These are phyloP conservation scores for Hypoxylon intermedium DNA, from an alignment of 495 filamentous ascomycete genomes.

Conservation along the genomic window DNA sequence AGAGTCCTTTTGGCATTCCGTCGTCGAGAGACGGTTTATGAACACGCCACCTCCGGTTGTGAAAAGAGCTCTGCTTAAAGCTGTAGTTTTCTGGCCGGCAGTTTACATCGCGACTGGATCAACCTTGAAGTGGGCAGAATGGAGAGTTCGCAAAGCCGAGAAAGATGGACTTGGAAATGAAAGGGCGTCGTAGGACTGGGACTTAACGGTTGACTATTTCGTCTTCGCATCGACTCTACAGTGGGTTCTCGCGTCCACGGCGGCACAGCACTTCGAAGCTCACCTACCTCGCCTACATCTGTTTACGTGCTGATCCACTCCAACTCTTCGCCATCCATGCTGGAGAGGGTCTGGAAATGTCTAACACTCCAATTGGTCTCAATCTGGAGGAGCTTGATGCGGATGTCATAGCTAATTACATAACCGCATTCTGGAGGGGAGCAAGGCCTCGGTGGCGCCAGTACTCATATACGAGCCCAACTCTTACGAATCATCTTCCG, in stretches of 20 bases:
- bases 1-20: slow-evolving; percentile 27
- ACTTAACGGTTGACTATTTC: too few species aligned
- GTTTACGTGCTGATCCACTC: too few species aligned
- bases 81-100: slow-evolving; percentile 12
- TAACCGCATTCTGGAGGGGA: background rate
- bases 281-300: too few species aligned
- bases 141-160: slow-evolving; percentile 14
- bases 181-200: background rate
- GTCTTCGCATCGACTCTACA: too few species aligned
- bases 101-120: slow-evolving; percentile 13
- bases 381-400: background rate
- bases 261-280: too few species aligned
- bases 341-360: too few species aligned
- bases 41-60: slow-evolving; percentile 20
- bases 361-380: too few species aligned
- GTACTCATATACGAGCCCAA: background rate
- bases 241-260: too few species aligned
- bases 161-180: background rate
- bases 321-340: too few species aligned
- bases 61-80: slow-evolving; percentile 24
- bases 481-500: background rate
- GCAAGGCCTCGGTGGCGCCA: background rate
- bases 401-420: background rate
- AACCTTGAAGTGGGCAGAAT: slow-evolving; percentile 32
- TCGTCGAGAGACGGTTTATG: slow-evolving; percentile 18